Evolutionary conservation across 495 filamentous ascomycete species (phyloP), one percentile per base, ranked within the genome.

Genomic region (Hypoxylon crocopeplum): DNA sequence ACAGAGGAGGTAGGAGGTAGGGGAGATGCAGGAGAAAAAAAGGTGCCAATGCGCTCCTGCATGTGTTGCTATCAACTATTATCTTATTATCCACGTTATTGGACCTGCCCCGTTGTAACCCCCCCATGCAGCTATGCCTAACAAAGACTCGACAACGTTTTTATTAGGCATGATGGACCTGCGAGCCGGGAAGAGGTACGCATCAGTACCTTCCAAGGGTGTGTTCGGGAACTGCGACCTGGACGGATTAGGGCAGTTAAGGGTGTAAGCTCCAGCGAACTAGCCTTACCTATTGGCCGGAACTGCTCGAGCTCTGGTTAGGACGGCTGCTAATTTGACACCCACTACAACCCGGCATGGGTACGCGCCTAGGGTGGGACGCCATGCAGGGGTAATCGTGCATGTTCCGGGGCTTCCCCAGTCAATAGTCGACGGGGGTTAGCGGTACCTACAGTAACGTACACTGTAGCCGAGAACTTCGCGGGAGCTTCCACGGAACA

Each of bases 41-140:
- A 33, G 25, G 16, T 36, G 45, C 59, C 47, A 63, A 53, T 63
- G 48, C 53, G 47, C 53, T 62, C 41, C 33, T 48, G 50, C 50
- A 45, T 33, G n/a, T 27, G 29, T 22, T 45, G 48, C 32, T 45
- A 50, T 55, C 61, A 51, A 59, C 55, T 64, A 64, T 59, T 64
- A 33, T 59, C 55, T 64, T 64, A 64, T 64, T 64, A 64, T 46
- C 61, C 55, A 64, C 61, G 61, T 64, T 64, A 64, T 64, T 64
- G 55, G 61, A 59, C 61, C 55, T 64, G 33, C 32, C n/a, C 55
- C 39, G 55, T 51, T 59, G 50, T 15, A 55, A 59, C 55, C 55
- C 55, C 32, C 49, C 61, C 61, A 64, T 64, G 61, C 61, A 64
- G 55, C 61, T 64, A 64, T 64, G 61, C 61, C 55, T 64, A 64